Percentiles rank a stretch among this genome's conserved stretches.
These are phyloP conservation scores for Serpula lacrymans DNA, from an alignment of 768 basidiomycete genomes.

Conservation along the genomic window DNA sequence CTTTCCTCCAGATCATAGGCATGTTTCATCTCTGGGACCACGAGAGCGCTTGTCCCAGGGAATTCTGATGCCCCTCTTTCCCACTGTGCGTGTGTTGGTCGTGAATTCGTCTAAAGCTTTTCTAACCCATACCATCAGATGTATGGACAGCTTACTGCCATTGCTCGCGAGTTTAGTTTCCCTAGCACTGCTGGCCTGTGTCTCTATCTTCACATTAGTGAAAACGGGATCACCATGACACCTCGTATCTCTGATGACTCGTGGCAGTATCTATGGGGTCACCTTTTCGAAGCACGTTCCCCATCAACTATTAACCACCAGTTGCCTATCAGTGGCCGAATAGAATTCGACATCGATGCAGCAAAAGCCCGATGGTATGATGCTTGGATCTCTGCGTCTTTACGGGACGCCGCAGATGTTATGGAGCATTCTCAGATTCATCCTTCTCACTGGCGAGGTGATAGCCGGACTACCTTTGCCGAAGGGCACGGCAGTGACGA, in stretches of 20 bases:
- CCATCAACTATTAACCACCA: constrained; percentile 29
- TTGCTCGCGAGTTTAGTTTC: constrained; percentile 79
- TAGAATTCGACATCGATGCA: constrained; percentile 87
- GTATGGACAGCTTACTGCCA: constrained; percentile 71
- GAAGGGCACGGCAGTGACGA: constrained; percentile 39
- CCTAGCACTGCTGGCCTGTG: constrained; percentile 75
- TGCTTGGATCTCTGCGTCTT: constrained; percentile 60
- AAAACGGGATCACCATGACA: constrained; percentile 51
- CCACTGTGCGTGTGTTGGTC: constrained; percentile 46
- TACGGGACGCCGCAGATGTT: constrained; percentile 39
- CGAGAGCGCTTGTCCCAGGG: constrained; percentile 62
- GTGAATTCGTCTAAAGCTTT: constrained; percentile 15
- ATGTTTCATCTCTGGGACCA: constrained; percentile 55
- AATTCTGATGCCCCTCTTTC: constrained; percentile 69
- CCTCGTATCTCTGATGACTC: constrained; percentile 77
- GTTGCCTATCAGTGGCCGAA: constrained; percentile 66
- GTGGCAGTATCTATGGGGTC: constrained; percentile 71
- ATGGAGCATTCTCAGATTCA: constrained; percentile 48
- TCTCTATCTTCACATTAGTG: constrained; percentile 68
- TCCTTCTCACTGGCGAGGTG: constrained; percentile 49
- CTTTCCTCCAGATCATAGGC: constrained; percentile 56
- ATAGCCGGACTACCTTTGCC: constrained; percentile 46
- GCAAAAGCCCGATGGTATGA: constrained; percentile 76
- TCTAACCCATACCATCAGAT: constrained; percentile 42
- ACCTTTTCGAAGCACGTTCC: constrained; percentile 46